These are phyloP conservation scores for Aspergillus sp. DNA, from an alignment of 2,329 filamentous ascomycete species.

Conservation along the genomic window DNA sequence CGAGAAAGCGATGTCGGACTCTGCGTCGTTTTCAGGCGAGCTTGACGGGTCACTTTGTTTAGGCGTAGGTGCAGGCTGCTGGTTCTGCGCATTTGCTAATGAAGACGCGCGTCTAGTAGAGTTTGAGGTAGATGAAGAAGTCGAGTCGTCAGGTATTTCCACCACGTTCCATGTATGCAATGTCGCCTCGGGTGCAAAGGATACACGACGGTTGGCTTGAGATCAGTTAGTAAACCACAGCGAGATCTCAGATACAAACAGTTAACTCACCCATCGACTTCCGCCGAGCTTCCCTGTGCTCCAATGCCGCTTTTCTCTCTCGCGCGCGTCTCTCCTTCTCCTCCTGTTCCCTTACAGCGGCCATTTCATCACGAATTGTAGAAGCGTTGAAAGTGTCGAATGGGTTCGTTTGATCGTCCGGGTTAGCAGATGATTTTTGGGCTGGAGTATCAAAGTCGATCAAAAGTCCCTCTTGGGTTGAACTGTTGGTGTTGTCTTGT, in stretches of 20 bases:
- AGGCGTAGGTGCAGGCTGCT: slow-evolving; percentile 14
- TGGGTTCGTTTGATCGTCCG: slow-evolving; percentile 48
- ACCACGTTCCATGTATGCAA: slow-evolving; percentile 96
- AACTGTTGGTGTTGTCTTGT: slow-evolving; percentile 20
- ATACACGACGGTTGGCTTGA: slow-evolving; percentile 80
- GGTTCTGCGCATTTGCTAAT: slow-evolving; percentile 47
- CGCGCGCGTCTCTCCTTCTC: slow-evolving; percentile 61
- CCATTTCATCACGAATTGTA: slow-evolving; percentile 52
- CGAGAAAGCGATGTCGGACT: slow-evolving; percentile 58
- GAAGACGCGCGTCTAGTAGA: slow-evolving; percentile 72
- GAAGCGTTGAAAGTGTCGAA: slow-evolving; percentile 47
- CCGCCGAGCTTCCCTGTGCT: slow-evolving; percentile 80
- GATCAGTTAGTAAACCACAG: slow-evolving; percentile 17
- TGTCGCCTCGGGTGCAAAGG: slow-evolving; percentile 95
- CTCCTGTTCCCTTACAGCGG: slow-evolving; percentile 67
- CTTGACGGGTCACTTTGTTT: slow-evolving; percentile 55
- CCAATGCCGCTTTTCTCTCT: slow-evolving; percentile 60
- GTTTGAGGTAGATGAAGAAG: slow-evolving; percentile 71
- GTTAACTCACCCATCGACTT: slow-evolving; percentile 71
- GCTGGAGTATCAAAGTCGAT: slow-evolving; percentile 46
- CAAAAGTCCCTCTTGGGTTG: slow-evolving; percentile 34
- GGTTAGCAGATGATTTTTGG: slow-evolving; percentile 29
- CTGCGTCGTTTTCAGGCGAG: slow-evolving; percentile 60
- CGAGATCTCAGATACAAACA: neutral
- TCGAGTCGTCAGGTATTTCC: slow-evolving; percentile 84